Evolutionary conservation across 257 asterid species (phyloP).

Genomic region (Leonotis leonurus): DNA sequence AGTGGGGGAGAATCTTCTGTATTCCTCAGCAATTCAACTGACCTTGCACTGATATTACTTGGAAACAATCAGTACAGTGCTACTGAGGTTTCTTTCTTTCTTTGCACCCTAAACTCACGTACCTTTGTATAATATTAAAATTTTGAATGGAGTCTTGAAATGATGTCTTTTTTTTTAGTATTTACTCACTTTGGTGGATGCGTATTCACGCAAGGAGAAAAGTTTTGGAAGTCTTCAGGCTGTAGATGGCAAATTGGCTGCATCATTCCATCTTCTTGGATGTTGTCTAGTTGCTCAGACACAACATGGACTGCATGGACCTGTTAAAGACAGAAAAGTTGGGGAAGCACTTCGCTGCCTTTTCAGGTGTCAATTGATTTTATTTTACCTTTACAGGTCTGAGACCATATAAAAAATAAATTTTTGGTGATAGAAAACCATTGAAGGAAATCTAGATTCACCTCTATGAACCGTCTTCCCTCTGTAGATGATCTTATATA

Average conservation of each 20-base stretch:
- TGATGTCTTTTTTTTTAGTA: slow-evolving; percentile 38
- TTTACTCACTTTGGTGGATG: slow-evolving; percentile 74
- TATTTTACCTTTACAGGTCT: not conserved
- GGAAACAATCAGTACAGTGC: slow-evolving; percentile 77
- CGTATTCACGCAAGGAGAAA: slow-evolving; percentile 68
- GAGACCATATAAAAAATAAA: not conserved
- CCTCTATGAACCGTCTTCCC: not conserved
- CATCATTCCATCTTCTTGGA: slow-evolving; percentile 81
- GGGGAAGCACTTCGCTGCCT: slow-evolving; percentile 81
- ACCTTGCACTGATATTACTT: slow-evolving; percentile 65
- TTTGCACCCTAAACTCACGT: slow-evolving; percentile 12
- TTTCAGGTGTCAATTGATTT: slow-evolving; percentile 52
- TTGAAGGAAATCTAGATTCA: slow-evolving; percentile 8
- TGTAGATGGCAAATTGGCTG: slow-evolving; percentile 50
- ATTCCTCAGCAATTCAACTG: slow-evolving; percentile 74
- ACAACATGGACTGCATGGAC: slow-evolving; percentile 49
- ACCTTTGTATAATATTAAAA: slow-evolving; percentile 4
- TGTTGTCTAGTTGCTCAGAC: slow-evolving; percentile 84
- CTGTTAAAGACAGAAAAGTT: slow-evolving; percentile 53
- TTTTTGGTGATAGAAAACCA: not conserved
- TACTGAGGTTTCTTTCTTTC: slow-evolving; percentile 56
- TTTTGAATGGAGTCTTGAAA: slow-evolving; percentile 30
- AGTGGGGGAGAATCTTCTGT: slow-evolving; percentile 67
- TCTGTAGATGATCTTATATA: not conserved
- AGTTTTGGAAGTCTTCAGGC: slow-evolving; percentile 66